phyloP scores from a whole-genome alignment of 228 moss, liverwort and hornwort genomes.

The Sphagnum fallax region DNA sequence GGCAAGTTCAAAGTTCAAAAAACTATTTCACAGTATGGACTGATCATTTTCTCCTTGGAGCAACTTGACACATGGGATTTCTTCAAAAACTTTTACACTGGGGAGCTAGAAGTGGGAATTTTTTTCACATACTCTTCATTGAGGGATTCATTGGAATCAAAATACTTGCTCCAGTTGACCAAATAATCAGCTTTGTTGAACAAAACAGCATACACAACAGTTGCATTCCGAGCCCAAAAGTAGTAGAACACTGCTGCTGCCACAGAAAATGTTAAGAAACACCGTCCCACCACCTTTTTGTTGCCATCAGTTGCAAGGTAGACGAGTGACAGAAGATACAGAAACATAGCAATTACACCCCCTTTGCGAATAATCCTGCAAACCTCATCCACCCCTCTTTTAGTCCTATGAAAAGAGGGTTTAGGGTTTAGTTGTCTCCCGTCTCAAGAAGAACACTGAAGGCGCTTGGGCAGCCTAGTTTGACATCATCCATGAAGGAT shows the following conservation, averaged over 20 bases:
- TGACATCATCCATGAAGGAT: too few relatives aligned
- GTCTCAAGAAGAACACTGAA: too few relatives aligned
- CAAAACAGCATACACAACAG: conserved; percentile 7
- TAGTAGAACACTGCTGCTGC: conserved; percentile 10
- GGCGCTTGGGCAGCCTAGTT: too few relatives aligned
- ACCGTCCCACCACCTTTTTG: conserved; percentile 4
- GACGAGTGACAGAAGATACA: conserved; percentile 6
- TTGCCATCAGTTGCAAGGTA: conserved; percentile 5
- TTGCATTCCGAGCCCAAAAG: conserved; percentile 10
- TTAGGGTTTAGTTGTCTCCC: background rate
- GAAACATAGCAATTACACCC: conserved; percentile 8
- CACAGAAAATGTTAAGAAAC: conserved; percentile 8
- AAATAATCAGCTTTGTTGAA: conserved; percentile 6
- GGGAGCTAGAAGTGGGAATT: background rate
- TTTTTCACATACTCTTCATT: background rate
- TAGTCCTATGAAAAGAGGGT: background rate
- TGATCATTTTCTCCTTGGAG: background rate
- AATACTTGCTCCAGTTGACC: background rate
- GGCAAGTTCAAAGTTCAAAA: background rate
- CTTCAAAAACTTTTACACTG: background rate
- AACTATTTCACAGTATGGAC: background rate
- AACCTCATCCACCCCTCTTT: background rate
- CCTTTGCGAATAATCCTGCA: conserved; percentile 12
- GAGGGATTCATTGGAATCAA: background rate
- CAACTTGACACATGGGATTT: too few relatives aligned